Conservation (phyloP, 176 grass and related monocot species). For the Bolboschoenus planiculmis region DNA sequence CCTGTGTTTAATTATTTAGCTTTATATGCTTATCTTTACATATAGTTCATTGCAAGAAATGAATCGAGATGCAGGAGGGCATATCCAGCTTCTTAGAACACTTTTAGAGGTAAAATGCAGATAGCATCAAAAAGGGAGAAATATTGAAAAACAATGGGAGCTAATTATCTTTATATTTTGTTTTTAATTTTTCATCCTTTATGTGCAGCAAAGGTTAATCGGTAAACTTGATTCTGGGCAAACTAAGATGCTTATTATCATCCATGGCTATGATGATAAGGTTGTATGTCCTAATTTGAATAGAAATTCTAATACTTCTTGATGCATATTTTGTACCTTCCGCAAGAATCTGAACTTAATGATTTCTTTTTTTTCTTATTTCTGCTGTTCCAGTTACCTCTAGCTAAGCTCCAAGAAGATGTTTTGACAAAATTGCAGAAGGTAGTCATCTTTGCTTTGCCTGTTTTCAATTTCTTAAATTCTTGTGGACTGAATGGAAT, state of each 20-base stretch:
- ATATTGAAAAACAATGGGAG: slow-evolving; percentile 5
- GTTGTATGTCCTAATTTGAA: not conserved
- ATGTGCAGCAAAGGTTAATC: slow-evolving; percentile 15
- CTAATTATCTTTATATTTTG: not conserved
- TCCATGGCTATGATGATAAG: slow-evolving; percentile 35
- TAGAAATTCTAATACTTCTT: not conserved
- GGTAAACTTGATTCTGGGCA: slow-evolving; percentile 17
- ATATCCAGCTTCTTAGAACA: slow-evolving; percentile 12
- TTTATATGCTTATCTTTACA: not conserved
- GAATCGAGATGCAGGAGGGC: not conserved
- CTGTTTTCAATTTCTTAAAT: not conserved
- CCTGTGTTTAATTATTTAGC: not conserved
- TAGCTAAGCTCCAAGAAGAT: slow-evolving; percentile 19
- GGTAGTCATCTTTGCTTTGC: not conserved
- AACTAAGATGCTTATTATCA: slow-evolving; percentile 24
- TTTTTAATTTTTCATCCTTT: not conserved
- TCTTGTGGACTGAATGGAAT: not conserved
- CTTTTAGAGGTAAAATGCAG: slow-evolving; percentile 18
- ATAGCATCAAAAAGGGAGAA: slow-evolving; percentile 1
- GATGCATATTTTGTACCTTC: not conserved
- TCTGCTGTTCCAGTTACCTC: slow-evolving; percentile 5
- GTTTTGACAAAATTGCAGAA: slow-evolving; percentile 26
- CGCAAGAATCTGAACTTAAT: not conserved
- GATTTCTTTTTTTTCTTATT: slow-evolving; percentile 1
- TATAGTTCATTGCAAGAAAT: slow-evolving; percentile 18